Conservation (phyloP, 352 stramenopile species). For the Vaucheria bursata region DNA sequence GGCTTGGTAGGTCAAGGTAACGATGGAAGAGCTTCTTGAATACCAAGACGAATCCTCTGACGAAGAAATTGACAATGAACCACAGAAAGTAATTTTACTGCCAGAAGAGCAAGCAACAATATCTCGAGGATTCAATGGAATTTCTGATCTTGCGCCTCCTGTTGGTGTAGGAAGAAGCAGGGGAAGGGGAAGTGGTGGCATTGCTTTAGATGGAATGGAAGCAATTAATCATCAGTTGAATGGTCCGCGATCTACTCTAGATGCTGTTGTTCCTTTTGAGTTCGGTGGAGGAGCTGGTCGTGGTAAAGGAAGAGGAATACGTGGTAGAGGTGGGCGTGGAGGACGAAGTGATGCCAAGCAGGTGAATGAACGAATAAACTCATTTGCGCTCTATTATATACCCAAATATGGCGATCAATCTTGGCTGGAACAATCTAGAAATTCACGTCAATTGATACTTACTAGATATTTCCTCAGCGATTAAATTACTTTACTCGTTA, state of each 20-base stretch:
- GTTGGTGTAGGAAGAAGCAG: conserved; percentile 26
- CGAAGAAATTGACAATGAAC: too few relatives aligned
- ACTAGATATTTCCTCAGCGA: too few relatives aligned
- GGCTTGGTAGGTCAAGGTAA: too few relatives aligned
- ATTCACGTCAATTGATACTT: conserved; percentile 19
- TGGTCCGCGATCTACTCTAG: neutral
- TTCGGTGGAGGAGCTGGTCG: conserved; percentile 10
- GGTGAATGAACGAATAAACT: neutral
- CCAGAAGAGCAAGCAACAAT: neutral
- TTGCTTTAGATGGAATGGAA: conserved; percentile 29
- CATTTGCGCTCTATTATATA: conserved; percentile 8
- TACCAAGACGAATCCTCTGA: too few relatives aligned
- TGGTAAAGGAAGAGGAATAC: conserved; percentile 36
- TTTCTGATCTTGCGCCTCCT: neutral
- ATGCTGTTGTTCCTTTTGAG: neutral
- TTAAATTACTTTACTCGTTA: too few relatives aligned
- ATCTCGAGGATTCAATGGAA: neutral
- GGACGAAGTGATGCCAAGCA: conserved; percentile 16
- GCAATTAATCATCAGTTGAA: conserved; percentile 19
- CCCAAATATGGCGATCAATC: neutral
- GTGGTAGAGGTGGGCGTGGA: conserved; percentile 34
- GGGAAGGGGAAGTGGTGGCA: conserved; percentile 36
- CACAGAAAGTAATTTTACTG: neutral
- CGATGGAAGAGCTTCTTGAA: too few relatives aligned
- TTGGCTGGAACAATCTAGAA: conserved; percentile 32